These are phyloP conservation scores for Lactarius tabidus DNA, from an alignment of 768 basidiomycete species.

Conservation along the genomic window DNA sequence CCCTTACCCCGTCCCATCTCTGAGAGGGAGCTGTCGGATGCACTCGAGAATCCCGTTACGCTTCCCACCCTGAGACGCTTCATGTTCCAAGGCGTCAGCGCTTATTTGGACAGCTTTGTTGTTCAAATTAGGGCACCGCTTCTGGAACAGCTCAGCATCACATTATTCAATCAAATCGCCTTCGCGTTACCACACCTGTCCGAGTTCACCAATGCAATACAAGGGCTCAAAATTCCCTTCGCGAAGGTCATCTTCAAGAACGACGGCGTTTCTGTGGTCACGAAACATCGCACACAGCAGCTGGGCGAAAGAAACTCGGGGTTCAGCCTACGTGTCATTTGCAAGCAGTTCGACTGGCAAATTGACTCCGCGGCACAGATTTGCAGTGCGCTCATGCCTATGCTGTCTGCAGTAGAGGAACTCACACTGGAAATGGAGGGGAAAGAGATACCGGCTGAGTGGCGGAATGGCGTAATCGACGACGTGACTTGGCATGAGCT, in stretches of 20 bases:
- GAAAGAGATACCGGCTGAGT: neutral
- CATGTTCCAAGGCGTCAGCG: neutral
- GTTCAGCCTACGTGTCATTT: neutral
- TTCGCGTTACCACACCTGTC: neutral
- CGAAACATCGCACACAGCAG: neutral
- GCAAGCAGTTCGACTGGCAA: slow-evolving; percentile 7
- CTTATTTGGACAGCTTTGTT: slow-evolving; percentile 8
- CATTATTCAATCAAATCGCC: neutral
- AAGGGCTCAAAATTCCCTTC: neutral
- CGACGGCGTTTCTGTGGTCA: neutral
- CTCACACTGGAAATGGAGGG: neutral
- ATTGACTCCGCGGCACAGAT: neutral
- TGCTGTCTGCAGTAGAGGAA: neutral
- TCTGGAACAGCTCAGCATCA: neutral
- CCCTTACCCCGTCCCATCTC: neutral
- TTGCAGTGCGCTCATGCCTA: neutral
- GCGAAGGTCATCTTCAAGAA: neutral
- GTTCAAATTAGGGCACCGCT: neutral
- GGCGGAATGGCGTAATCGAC: neutral
- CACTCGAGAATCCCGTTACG: neutral
- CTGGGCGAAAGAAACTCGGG: neutral
- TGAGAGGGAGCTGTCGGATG: neutral
- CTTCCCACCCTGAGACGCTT: neutral
- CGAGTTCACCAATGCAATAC: neutral
- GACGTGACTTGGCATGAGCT: neutral